Conservation (phyloP, 768 basidiomycete genomes). For the Termitomyces sp. region DNA sequence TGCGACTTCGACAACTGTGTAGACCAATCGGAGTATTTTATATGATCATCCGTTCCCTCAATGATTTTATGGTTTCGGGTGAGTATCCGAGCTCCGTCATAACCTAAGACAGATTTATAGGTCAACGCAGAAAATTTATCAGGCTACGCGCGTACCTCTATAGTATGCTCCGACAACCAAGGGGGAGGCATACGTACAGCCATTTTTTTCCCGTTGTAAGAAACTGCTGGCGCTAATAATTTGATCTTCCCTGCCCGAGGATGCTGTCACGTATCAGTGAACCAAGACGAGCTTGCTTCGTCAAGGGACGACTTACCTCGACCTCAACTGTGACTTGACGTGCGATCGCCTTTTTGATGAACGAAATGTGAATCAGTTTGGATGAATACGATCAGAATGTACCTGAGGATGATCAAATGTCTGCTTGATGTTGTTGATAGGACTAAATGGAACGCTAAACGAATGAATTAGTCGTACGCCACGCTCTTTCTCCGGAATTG, state of each 20-base stretch:
- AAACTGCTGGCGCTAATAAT: slow-evolving; percentile 75
- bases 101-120: slow-evolving; percentile 3
- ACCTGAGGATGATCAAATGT: slow-evolving; percentile 86
- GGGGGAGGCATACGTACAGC: slow-evolving; percentile 73
- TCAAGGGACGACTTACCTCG: slow-evolving; percentile 49
- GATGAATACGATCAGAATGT: slow-evolving; percentile 1
- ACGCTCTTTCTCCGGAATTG: background rate
- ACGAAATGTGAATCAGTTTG: slow-evolving; percentile 1
- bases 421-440: slow-evolving; percentile 87
- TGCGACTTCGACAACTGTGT: background rate
- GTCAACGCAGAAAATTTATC: background rate
- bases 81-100: slow-evolving; percentile 31
- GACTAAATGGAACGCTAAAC: slow-evolving; percentile 74
- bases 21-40: background rate
- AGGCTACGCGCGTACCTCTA: slow-evolving; percentile 42
- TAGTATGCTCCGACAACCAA: slow-evolving; percentile 83
- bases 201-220: slow-evolving; percentile 79
- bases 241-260: slow-evolving; percentile 72
- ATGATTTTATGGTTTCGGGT: slow-evolving; percentile 10
- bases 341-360: slow-evolving; percentile 53
- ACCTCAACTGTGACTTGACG: slow-evolving; percentile 73
- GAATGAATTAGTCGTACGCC: background rate
- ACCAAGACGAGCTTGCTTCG: slow-evolving; percentile 16
- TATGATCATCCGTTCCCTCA: slow-evolving; percentile 15
- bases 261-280: slow-evolving; percentile 40